Base-by-base conservation (phyloP, 345 rosid genomes). In the Syzygium aromaticum region DNA sequence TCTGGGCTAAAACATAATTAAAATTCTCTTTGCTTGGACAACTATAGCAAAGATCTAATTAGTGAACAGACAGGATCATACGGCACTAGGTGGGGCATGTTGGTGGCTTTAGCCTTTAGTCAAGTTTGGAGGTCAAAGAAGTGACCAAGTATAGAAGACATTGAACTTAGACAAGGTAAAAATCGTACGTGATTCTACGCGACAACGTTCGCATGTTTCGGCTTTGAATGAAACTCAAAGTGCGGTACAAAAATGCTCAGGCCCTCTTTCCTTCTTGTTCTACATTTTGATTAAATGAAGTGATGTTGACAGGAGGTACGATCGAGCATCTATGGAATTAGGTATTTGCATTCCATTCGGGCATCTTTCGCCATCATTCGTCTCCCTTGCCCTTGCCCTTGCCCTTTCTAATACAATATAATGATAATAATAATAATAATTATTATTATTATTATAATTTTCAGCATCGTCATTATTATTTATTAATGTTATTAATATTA, bases 291-390 rank as follows among this genome's bases (percentile, higher is more conserved):
- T 53, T 51, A 8, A 85, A 84, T 54, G 86, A 33, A 51, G 54
- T 33, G 89, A 86, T 84, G 84, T 86, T 85, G 90, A 89, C 85
- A 87, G n/a, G 87, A 27, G 84, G 54, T 77, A 46, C 59, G 54
- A 84, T 28, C 84, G 43, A 54, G 85, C 88, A 86, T 87, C 88
- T 86, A 89, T 86, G 88, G 52, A 3, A 88, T 86, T 90, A 85
- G 90, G 92, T 87, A 51, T 82, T 54, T 86, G 87, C 89, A 82
- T 87, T 87, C 87, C 78, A 90, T 87, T 64, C 67, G 67, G 56
- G 78, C 88, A 89, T 77, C 88, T 86, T 88, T 84, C 90, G 33
- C 56, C 89, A 84, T 84, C 86, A 85, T 90, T 77, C 43, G n/a
- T 33, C 38, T 33, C 38, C 38, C 38, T 3, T 3, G 2, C 38